phyloP scores from a whole-genome alignment of 306 rosid genomes.

The Ammopiptanthus mongolicus region DNA sequence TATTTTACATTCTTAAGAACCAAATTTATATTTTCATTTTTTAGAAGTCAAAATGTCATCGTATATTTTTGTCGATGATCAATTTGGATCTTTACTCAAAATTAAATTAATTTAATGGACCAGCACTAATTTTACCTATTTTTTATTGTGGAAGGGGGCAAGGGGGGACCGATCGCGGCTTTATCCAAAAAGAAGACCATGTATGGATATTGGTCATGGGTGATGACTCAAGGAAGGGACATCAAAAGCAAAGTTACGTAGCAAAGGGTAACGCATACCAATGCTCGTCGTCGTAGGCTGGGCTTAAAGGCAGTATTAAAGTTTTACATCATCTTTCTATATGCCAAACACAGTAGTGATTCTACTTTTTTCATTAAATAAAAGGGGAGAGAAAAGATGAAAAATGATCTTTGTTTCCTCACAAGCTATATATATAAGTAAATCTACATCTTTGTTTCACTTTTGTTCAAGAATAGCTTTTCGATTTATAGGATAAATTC shows the following conservation, averaged over 20 bases:
- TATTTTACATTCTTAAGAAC: too few species aligned
- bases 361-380: conserved; percentile 57
- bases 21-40: too few species aligned
- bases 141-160: neutral
- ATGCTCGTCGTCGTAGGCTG: conserved; percentile 30
- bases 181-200: conserved; percentile 28
- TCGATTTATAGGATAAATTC: conserved; percentile 23
- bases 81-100: too few species aligned
- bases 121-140: too few species aligned
- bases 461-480: conserved; percentile 27
- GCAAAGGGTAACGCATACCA: conserved; percentile 60
- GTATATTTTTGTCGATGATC: too few species aligned
- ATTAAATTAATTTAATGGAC: too few species aligned
- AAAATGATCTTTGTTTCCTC: conserved; percentile 40
- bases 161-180: conserved; percentile 31
- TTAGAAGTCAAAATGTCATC: too few species aligned
- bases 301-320: conserved; percentile 47
- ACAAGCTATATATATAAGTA: conserved; percentile 23
- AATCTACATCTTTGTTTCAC: conserved; percentile 19
- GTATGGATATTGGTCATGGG: conserved; percentile 35
- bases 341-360: conserved; percentile 51
- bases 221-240: conserved; percentile 44
- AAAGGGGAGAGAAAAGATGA: conserved; percentile 33
- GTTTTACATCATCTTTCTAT: conserved; percentile 72
- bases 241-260: conserved; percentile 48